These are phyloP conservation scores for Mycosarcoma mackinlayi DNA, from an alignment of 1,284 basidiomycete genomes.

Conservation along the genomic window DNA sequence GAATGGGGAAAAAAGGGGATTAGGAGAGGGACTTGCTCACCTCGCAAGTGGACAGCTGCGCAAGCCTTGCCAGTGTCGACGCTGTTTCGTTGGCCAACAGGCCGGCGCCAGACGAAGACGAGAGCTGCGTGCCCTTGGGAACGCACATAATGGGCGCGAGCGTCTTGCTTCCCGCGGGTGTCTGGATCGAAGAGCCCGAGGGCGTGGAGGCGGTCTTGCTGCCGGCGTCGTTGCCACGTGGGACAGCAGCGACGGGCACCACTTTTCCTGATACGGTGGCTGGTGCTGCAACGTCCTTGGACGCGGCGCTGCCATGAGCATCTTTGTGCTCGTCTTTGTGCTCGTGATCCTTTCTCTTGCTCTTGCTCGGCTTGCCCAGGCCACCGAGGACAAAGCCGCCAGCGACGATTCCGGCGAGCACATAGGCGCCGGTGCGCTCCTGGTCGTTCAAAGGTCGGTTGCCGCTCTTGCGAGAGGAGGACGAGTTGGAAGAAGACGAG, in stretches of 20 bases:
- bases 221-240: constrained; percentile 24
- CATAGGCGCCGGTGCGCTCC: constrained; percentile 73
- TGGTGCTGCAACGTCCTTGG: constrained; percentile 9
- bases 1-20: constrained; percentile 1
- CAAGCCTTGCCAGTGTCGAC: constrained; percentile 33
- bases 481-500: constrained; percentile 27
- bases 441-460: constrained; percentile 72
- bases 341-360: constrained; percentile 26
- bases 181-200: constrained; percentile 20
- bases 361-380: constrained; percentile 62
- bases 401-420: constrained; percentile 73
- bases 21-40: constrained; percentile 42
- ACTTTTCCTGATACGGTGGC: constrained; percentile 6
- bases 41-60: constrained; percentile 52
- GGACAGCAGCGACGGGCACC: constrained; percentile 29
- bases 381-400: constrained; percentile 73
- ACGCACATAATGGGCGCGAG: constrained; percentile 49
- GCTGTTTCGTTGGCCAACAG: constrained; percentile 1
- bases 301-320: neutral
- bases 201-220: constrained; percentile 20
- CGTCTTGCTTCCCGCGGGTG: constrained; percentile 38
- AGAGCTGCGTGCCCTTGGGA: constrained; percentile 38
- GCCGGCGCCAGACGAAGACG: constrained; percentile 6
- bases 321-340: constrained; percentile 12
- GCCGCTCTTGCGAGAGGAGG: constrained; percentile 26